These are phyloP conservation scores for Coix lacrymajobi DNA, from an alignment of 176 grass and related monocot species.

Conservation along the genomic window DNA sequence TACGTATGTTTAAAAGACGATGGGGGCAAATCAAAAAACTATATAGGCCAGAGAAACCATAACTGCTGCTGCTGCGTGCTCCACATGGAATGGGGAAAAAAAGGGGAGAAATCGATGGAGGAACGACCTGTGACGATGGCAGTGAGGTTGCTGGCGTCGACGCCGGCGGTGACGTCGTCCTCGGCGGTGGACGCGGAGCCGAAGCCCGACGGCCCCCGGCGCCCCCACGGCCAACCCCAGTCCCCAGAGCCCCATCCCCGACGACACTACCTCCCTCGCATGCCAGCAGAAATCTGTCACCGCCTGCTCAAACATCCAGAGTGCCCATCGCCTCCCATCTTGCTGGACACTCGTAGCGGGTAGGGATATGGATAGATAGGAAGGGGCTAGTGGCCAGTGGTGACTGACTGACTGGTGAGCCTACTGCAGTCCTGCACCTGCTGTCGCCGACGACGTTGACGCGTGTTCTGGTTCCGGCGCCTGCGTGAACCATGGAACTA, in stretches of 20 bases:
- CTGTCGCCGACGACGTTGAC: neutral
- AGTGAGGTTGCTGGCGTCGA: constrained; percentile 70
- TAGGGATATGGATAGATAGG: neutral
- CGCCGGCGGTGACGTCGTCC: constrained; percentile 65
- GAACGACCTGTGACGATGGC: constrained; percentile 78
- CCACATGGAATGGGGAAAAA: rapidly evolving
- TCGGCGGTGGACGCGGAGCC: constrained; percentile 57
- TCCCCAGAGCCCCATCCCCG: constrained; percentile 41
- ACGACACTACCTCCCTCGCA: neutral
- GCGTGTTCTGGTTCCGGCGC: neutral
- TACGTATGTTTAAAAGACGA: neutral
- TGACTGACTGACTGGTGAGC: neutral
- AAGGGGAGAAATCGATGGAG: neutral
- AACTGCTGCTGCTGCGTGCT: neutral
- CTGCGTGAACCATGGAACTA: too few species aligned
- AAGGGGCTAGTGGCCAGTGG: neutral
- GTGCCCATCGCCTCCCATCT: neutral
- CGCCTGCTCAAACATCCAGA: neutral
- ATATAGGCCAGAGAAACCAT: neutral
- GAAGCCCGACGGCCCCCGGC: constrained; percentile 49
- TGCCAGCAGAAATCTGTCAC: neutral
- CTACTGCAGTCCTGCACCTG: too few species aligned
- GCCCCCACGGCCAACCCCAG: constrained; percentile 49
- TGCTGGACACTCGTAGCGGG: neutral
- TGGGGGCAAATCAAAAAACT: neutral